Conservation (phyloP, 306 rosid species). For the Medicago lupulina region DNA sequence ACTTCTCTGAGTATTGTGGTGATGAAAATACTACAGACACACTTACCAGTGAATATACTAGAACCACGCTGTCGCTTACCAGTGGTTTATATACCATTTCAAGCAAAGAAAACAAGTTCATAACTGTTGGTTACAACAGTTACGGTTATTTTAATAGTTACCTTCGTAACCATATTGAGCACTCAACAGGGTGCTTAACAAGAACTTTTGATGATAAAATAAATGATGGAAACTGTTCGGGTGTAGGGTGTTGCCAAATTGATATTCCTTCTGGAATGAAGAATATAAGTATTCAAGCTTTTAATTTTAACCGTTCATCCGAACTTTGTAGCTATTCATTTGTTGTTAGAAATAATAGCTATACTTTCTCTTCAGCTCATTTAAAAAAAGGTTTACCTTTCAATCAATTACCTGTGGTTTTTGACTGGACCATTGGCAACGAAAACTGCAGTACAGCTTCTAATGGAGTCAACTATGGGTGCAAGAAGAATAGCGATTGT, state of each 20-base stretch:
- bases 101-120: background rate
- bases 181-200: background rate
- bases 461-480: background rate
- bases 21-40: too few species aligned
- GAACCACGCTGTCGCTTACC: too few species aligned
- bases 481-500: background rate
- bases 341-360: background rate
- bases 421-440: background rate
- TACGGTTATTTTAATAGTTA: background rate
- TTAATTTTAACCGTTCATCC: background rate
- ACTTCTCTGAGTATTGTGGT: background rate
- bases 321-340: background rate
- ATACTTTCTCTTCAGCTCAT: background rate
- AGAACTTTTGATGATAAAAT: background rate
- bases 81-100: background rate
- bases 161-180: rapidly evolving
- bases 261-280: background rate
- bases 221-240: background rate
- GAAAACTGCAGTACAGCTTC: background rate
- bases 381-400: background rate
- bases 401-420: background rate
- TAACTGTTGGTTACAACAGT: conserved; percentile 8
- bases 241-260: conserved; percentile 24
- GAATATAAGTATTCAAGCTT: background rate
- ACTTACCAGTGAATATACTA: too few species aligned